Percentiles rank a stretch among this genome's conserved stretches.
These are phyloP conservation scores for Biscogniauxia sp. DNA, from an alignment of 2,329 filamentous ascomycete species.

Conservation along the genomic window DNA sequence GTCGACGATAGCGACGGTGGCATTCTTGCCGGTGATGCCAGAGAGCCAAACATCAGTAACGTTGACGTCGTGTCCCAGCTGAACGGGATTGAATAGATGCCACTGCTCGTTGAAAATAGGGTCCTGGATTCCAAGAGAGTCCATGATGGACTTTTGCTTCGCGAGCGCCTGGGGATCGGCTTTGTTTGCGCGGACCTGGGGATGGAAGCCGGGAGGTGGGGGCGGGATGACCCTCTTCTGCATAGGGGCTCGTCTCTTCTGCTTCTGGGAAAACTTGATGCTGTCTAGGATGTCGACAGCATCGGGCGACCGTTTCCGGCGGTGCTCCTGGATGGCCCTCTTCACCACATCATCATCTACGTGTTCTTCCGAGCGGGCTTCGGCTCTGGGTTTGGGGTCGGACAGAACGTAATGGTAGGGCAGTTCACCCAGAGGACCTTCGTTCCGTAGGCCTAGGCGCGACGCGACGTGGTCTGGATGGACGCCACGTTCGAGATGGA, in stretches of 20 bases:
- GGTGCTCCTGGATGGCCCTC: constrained; percentile 50
- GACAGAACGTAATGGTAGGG: constrained; percentile 81
- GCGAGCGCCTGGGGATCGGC: constrained; percentile 47
- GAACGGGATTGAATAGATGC: constrained; percentile 84
- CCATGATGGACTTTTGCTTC: constrained; percentile 59
- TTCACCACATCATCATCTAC: constrained; percentile 58
- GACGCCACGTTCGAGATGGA: constrained; percentile 70
- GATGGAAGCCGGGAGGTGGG: constrained; percentile 29
- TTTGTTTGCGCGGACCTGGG: constrained; percentile 23
- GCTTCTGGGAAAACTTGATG: constrained; percentile 78
- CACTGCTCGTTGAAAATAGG: constrained; percentile 94
- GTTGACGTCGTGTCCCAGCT: constrained; percentile 88
- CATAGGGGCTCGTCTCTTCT: constrained; percentile 49
- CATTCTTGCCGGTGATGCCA: constrained; percentile 84
- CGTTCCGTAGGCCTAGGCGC: constrained; percentile 72
- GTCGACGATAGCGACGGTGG: constrained; percentile 91
- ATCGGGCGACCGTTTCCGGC: constrained; percentile 58
- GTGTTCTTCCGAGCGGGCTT: constrained; percentile 3
- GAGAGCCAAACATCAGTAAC: constrained; percentile 92
- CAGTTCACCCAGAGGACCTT: constrained; percentile 77
- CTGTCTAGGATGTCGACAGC: constrained; percentile 64
- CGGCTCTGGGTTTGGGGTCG: constrained; percentile 50
- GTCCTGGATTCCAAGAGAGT: constrained; percentile 72
- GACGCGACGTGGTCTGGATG: constrained; percentile 68
- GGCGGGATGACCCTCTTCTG: constrained; percentile 51